Percentiles rank a stretch among this genome's conserved stretches.
Evolutionary conservation across 1,284 basidiomycete species (phyloP).

Genomic region (Hymenochaete sp.): DNA sequence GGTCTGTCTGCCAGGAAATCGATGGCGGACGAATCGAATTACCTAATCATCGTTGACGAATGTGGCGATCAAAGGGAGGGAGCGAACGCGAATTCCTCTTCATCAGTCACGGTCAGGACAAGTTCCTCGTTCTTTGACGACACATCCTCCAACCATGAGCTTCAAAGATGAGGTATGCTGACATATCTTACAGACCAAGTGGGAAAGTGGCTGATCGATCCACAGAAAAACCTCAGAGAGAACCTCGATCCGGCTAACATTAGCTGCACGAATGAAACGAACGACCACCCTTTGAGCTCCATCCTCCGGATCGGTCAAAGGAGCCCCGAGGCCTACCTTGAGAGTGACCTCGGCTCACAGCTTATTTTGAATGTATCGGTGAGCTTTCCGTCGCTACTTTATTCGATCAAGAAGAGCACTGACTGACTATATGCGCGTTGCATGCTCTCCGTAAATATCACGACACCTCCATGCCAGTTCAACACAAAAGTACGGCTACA

Average conservation of each 20-base stretch:
- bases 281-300: conserved; percentile 49
- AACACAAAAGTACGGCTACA: conserved; percentile 72
- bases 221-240: conserved; percentile 10
- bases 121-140: too few relatives aligned
- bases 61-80: too few relatives aligned
- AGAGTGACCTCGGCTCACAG: conserved; percentile 78
- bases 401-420: too few relatives aligned
- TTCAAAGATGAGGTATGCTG: too few relatives aligned
- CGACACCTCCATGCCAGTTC: conserved; percentile 40
- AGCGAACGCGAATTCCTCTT: too few relatives aligned
- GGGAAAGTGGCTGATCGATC: not conserved
- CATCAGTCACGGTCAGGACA: too few relatives aligned
- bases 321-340: conserved; percentile 42
- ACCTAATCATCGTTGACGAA: too few relatives aligned
- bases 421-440: not conserved
- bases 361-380: conserved; percentile 63
- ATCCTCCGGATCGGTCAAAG: conserved; percentile 49
- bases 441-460: not conserved
- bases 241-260: conserved; percentile 51
- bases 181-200: too few relatives aligned
- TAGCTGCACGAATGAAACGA: conserved; percentile 71
- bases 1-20: too few relatives aligned
- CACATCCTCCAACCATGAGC: too few relatives aligned
- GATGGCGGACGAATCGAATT: too few relatives aligned
- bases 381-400: too few relatives aligned